Percentiles rank a stretch among this genome's conserved stretches.
Conservation (phyloP, 352 stramenopile species). For the Phytophthora aleatoria region DNA sequence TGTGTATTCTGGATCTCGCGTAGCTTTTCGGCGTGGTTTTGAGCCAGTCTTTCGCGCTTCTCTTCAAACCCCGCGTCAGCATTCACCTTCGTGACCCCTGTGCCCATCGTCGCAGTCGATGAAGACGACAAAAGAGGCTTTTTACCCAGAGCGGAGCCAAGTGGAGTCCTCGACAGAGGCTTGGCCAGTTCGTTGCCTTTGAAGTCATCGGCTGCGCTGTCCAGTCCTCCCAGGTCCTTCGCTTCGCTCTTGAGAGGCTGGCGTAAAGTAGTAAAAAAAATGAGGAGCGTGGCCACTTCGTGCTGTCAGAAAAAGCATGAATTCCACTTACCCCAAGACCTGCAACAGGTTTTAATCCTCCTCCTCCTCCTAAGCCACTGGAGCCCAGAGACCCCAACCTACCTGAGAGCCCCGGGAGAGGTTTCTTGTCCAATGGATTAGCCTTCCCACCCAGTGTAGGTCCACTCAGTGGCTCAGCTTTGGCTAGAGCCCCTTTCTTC, state of each 20-base stretch:
- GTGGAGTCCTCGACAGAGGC: conserved; percentile 55
- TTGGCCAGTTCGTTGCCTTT: conserved; percentile 27
- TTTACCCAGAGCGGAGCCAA: conserved; percentile 52
- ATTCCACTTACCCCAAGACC: conserved; percentile 54
- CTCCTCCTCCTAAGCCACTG: conserved; percentile 30
- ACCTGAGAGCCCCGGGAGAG: conserved; percentile 53
- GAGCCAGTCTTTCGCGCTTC: conserved; percentile 53
- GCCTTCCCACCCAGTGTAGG: conserved; percentile 40
- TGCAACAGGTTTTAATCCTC: conserved; percentile 46
- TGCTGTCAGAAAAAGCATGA: neutral
- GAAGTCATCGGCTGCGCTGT: conserved; percentile 13
- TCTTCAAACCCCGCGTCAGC: conserved; percentile 51
- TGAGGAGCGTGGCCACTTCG: neutral
- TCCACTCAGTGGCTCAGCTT: conserved; percentile 49
- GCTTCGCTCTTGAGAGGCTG: conserved; percentile 41
- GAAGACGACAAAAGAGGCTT: conserved; percentile 48
- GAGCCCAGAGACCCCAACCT: conserved; percentile 39
- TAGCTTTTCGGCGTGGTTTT: conserved; percentile 49
- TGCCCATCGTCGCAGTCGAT: conserved; percentile 17
- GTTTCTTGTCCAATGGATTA: conserved; percentile 75
- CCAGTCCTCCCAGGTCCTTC: conserved; percentile 23
- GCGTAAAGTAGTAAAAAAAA: neutral
- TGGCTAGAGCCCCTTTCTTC: conserved; percentile 51
- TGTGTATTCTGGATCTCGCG: conserved; percentile 44
- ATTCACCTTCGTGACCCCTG: conserved; percentile 47